These are phyloP conservation scores for Colletotrichum plurivorum DNA, from an alignment of 2,329 filamentous ascomycete species.

Conservation along the genomic window DNA sequence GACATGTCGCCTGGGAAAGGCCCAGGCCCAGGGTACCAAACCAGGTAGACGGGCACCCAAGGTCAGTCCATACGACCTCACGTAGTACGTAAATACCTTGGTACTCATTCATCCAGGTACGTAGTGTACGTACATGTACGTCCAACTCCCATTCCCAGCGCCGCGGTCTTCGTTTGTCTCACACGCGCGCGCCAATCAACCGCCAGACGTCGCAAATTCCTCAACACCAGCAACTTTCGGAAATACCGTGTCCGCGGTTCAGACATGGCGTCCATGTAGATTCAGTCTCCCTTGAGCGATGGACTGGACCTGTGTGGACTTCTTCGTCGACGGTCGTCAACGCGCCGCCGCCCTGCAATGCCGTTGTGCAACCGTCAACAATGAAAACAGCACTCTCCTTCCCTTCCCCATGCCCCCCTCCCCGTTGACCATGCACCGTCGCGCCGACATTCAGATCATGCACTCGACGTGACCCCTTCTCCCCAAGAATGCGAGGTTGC, in stretches of 20 bases:
- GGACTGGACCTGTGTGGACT: background rate
- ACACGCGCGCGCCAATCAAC: conserved; percentile 16
- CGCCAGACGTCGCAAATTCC: background rate
- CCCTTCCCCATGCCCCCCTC: background rate
- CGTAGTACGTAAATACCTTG: too few relatives aligned
- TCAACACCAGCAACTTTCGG: background rate
- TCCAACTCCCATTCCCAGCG: conserved; percentile 8
- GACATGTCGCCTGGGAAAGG: background rate
- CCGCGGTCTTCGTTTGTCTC: conserved; percentile 16
- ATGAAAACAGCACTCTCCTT: background rate
- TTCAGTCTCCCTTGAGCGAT: conserved; percentile 23
- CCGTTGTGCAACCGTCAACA: background rate
- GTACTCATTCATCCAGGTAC: too few relatives aligned
- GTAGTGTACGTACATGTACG: too few relatives aligned
- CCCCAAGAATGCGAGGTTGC: background rate
- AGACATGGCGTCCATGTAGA: conserved; percentile 5
- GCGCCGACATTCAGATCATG: conserved; percentile 11
- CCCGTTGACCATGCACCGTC: conserved; percentile 7
- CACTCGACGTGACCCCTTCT: background rate
- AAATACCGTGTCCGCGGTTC: conserved; percentile 16
- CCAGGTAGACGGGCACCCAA: too few relatives aligned
- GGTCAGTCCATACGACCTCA: too few relatives aligned
- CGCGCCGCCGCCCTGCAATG: conserved; percentile 6
- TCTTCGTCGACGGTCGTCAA: background rate
- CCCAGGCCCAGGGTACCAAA: too few relatives aligned